Percentiles rank a stretch among this genome's conserved stretches.
Conservation (phyloP, 345 rosid genomes). For the Eucalyptus pumila region DNA sequence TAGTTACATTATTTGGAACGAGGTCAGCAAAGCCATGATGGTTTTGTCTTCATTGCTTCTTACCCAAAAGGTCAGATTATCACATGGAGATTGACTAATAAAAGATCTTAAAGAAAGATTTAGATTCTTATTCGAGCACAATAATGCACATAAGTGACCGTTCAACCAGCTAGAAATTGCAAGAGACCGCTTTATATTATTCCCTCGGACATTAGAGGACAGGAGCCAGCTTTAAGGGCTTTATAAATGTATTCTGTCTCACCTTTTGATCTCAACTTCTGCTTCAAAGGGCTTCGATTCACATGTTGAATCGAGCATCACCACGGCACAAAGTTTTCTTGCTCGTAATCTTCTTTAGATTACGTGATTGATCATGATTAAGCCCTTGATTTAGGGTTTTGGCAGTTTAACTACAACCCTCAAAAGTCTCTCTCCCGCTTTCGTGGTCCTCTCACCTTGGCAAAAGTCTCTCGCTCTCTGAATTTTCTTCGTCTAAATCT, state of each 20-base stretch:
- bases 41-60: not conserved
- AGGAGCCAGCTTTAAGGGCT: not conserved
- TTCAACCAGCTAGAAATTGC: not conserved
- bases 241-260: not conserved
- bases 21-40: not conserved
- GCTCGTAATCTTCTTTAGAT: not conserved
- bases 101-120: not conserved
- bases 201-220: not conserved
- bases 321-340: not conserved
- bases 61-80: not conserved
- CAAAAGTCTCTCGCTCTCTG: not conserved
- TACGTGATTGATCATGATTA: not conserved
- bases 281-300: not conserved
- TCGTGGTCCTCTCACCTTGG: not conserved
- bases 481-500: not conserved
- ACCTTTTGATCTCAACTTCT: not conserved
- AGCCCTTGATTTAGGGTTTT: not conserved
- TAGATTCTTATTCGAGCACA: not conserved
- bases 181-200: not conserved
- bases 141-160: not conserved
- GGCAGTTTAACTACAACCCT: not conserved
- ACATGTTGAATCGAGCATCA: not conserved
- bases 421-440: not conserved
- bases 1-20: not conserved
- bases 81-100: not conserved